Evolutionary conservation across 768 basidiomycete genomes (phyloP).

Genomic region (Xanthoconium stramineum): DNA sequence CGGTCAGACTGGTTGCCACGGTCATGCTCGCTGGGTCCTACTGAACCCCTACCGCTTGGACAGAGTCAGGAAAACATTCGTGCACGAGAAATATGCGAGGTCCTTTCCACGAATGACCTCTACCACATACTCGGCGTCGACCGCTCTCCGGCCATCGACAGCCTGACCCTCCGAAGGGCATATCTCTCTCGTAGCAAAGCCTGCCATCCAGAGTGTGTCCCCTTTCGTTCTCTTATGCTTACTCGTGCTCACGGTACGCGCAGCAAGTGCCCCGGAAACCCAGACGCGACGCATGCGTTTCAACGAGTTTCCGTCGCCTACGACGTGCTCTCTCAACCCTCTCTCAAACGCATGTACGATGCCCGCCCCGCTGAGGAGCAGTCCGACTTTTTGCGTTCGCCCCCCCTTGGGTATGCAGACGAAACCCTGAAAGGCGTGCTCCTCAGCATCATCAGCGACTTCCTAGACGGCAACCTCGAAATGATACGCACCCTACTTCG

Average conservation of each 20-base stretch:
- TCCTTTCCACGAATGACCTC: slow-evolving; percentile 62
- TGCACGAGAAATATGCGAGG: slow-evolving; percentile 34
- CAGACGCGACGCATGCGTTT: slow-evolving; percentile 78
- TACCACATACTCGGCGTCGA: slow-evolving; percentile 71
- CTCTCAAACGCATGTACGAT: slow-evolving; percentile 69
- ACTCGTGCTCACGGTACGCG: slow-evolving; percentile 1
- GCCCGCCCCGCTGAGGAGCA: slow-evolving; percentile 41
- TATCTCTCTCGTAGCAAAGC: slow-evolving; percentile 72
- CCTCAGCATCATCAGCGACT: slow-evolving; percentile 73
- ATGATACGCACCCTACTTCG: slow-evolving; percentile 74
- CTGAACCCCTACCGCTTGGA: slow-evolving; percentile 1
- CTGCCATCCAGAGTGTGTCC: slow-evolving; percentile 83
- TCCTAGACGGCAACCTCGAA: slow-evolving; percentile 84
- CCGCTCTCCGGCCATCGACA: slow-evolving; percentile 50
- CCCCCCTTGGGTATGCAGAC: slow-evolving; percentile 58
- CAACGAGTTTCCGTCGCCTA: slow-evolving; percentile 86
- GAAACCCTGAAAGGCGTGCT: slow-evolving; percentile 78
- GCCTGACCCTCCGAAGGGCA: slow-evolving; percentile 62
- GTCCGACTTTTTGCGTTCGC: slow-evolving; percentile 51
- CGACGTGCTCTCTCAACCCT: slow-evolving; percentile 71
- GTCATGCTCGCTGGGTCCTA: slow-evolving; percentile 10
- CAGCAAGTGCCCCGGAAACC: slow-evolving; percentile 77
- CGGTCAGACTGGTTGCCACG: slow-evolving; percentile 27
- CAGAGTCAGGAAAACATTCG: slow-evolving; percentile 9
- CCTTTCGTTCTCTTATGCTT: background rate